Conservation (phyloP, 306 rosid genomes). For the Casuarina glauca region DNA sequence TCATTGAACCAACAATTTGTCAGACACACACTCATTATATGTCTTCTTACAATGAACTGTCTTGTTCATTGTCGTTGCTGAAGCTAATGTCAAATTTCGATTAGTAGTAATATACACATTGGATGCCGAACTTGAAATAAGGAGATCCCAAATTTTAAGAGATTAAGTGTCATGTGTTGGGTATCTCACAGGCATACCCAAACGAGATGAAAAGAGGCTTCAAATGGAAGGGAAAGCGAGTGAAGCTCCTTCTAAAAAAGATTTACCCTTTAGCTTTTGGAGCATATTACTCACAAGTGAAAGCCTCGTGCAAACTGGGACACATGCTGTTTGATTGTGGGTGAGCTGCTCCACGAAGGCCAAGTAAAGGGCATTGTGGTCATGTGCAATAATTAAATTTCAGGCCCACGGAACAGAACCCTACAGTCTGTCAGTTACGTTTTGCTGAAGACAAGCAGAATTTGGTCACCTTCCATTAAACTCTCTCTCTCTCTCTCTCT, state of each 20-base stretch:
- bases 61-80: too few species aligned
- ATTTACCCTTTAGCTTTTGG: neutral
- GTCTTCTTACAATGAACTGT: too few species aligned
- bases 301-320: neutral
- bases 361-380: conserved; percentile 32
- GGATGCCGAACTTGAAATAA: too few species aligned
- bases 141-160: too few species aligned
- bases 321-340: too few species aligned
- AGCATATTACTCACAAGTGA: neutral
- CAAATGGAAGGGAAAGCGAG: neutral
- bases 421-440: conserved; percentile 30
- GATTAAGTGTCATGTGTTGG: too few species aligned
- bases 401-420: conserved; percentile 9
- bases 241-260: neutral
- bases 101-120: too few species aligned
- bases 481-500: conserved; percentile 21
- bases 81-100: too few species aligned
- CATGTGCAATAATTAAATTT: neutral
- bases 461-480: conserved; percentile 44
- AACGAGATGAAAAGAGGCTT: neutral
- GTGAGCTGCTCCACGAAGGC: too few species aligned
- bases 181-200: neutral
- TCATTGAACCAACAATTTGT: neutral
- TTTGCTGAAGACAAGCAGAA: conserved; percentile 49
- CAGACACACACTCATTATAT: neutral